A percentile compares a stretch with the other conserved stretches of the same genome.
Conservation (phyloP, 2,329 filamentous ascomycete species). For the Claviceps capensis region DNA sequence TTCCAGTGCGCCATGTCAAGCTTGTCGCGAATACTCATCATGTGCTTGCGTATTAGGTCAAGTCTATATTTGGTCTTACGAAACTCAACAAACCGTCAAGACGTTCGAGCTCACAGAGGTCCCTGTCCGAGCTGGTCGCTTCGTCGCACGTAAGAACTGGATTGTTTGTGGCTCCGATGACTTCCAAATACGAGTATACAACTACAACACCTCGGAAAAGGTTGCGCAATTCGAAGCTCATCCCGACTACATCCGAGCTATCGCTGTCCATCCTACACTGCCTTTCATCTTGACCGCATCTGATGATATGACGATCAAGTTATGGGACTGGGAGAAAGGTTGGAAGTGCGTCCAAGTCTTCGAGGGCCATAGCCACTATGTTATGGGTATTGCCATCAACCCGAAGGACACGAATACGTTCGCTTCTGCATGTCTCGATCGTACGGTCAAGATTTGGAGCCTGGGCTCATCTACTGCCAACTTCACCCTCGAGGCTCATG, state of each 20-base stretch:
- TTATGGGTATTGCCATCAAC: slow-evolving; percentile 94
- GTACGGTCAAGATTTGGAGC: slow-evolving; percentile 97
- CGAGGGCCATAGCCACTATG: slow-evolving; percentile 90
- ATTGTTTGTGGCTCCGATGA: slow-evolving; percentile 93
- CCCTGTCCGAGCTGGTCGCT: slow-evolving; percentile 88
- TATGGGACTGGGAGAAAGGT: slow-evolving; percentile 97
- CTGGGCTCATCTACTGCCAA: slow-evolving; percentile 87
- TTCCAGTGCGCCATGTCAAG: neutral
- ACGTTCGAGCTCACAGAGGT: slow-evolving; percentile 98
- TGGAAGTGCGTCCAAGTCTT: slow-evolving; percentile 98
- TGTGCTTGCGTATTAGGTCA: slow-evolving; percentile 48
- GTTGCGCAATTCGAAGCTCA: slow-evolving; percentile 95
- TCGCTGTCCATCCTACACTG: slow-evolving; percentile 87
- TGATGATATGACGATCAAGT: slow-evolving; percentile 96
- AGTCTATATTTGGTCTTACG: slow-evolving; percentile 98
- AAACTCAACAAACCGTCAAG: slow-evolving; percentile 93
- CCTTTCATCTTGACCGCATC: slow-evolving; percentile 92
- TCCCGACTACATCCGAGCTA: slow-evolving; percentile 95
- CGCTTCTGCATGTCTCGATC: slow-evolving; percentile 86
- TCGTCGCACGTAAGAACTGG: slow-evolving; percentile 98
- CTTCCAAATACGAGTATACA: slow-evolving; percentile 80
- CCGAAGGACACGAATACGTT: slow-evolving; percentile 91
- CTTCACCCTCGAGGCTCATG: slow-evolving; percentile 92
- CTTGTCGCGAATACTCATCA: neutral
- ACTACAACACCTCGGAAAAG: slow-evolving; percentile 99